Evolutionary conservation across 169 alveolate genomes (phyloP), one percentile per base, ranked within the genome.

Genomic region (Plasmodium sp.): DNA sequence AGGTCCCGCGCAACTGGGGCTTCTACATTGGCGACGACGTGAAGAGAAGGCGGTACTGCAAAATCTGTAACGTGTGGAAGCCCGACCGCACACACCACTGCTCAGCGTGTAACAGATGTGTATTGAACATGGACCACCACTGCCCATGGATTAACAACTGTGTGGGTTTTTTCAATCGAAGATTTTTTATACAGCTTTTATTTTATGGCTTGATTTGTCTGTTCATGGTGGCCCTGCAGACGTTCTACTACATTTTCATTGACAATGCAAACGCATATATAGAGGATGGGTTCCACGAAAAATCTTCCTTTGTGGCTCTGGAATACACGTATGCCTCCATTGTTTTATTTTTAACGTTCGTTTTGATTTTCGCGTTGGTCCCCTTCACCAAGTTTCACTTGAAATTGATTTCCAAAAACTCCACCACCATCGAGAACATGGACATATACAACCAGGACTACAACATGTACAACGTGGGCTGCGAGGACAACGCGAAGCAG

Each of bases 61-160:
- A 98, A 81, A 98, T 98, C 90, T 99, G 99, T 95, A 98, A 99
- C 96, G 99, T 98, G 9, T 99, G 99, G 98, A 99, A 99, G 93
- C 99, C 99, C 0, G 99, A 99, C 88, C 96, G 99, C 83, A 98
- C 99, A 18, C 99, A 99, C 92, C 99, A 99, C 95, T 99, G 99
- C 94, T 98, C 99, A 5, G 98, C 97, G 12, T 99, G 99, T 95
- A 98, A 98, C 93, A 95, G 99, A 86, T 99, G 98, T 95, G 99
- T 99, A 27, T 96, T 99, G 92, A 98, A 98, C 92, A 99, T 99
- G 99, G 99, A 99, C 82, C 99, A 99, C 96, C 99, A 99, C 92
- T 99, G 99, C 93, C 99, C 99, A 33, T 99, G 99, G 99, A 98
- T 99, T 56, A 98, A 98, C 95, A 99, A 99, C 93, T 99, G 99